These are phyloP conservation scores for Hygrophila difformis DNA, from an alignment of 257 asterid genomes.

Conservation along the genomic window DNA sequence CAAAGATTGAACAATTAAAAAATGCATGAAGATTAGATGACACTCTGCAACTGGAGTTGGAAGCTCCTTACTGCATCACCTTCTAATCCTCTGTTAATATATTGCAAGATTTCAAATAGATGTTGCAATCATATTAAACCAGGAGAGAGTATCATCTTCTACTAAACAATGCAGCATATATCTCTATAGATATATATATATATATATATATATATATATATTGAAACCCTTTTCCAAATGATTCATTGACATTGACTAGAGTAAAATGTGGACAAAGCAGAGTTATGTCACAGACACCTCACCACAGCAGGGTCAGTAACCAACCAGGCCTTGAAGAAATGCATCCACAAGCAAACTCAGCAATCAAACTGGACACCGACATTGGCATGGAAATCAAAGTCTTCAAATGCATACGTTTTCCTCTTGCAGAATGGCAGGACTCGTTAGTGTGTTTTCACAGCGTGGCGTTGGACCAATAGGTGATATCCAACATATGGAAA, in stretches of 20 bases:
- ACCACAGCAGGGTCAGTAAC: constrained; percentile 47
- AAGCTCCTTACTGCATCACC: too few relatives aligned
- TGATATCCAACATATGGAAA: constrained; percentile 12
- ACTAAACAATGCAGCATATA: constrained; percentile 1
- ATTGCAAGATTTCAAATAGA: too few relatives aligned
- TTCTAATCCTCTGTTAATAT: too few relatives aligned
- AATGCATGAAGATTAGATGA: too few relatives aligned
- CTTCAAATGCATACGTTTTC: constrained; percentile 25
- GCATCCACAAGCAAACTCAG: constrained; percentile 44
- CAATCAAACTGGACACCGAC: constrained; percentile 35
- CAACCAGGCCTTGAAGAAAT: constrained; percentile 39
- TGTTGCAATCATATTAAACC: too few relatives aligned
- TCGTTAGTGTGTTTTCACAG: constrained; percentile 21
- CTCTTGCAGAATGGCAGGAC: constrained; percentile 29
- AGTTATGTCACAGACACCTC: constrained; percentile 45
- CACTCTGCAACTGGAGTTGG: too few relatives aligned
- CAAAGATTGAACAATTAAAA: too few relatives aligned
- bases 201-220: too few relatives aligned
- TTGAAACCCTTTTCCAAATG: constrained; percentile 16
- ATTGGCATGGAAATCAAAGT: constrained; percentile 27
- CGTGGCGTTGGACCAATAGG: constrained; percentile 23
- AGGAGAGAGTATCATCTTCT: constrained; percentile 5
- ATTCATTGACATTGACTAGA: constrained; percentile 16
- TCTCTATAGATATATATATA: too few relatives aligned
- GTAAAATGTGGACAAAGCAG: constrained; percentile 25